phyloP scores from a whole-genome alignment of 2,329 filamentous ascomycete species.

The Diaporthe amygdali region DNA sequence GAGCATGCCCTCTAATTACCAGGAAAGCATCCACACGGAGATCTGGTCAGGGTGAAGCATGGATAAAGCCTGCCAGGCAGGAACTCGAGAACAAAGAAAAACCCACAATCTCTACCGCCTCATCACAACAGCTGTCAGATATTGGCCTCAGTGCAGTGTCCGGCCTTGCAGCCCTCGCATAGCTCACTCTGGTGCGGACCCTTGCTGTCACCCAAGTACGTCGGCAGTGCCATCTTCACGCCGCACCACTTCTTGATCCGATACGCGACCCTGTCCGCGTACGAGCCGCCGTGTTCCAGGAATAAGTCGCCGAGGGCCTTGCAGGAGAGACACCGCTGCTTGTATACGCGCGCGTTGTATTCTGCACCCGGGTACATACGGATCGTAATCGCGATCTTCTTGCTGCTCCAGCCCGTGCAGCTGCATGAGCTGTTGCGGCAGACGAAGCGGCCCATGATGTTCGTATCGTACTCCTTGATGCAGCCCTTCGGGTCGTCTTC shows the following conservation, averaged over 20 bases:
- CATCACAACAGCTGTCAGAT: background rate
- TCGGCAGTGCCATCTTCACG: constrained; percentile 15
- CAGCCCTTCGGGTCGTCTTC: background rate
- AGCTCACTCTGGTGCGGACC: background rate
- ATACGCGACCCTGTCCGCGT: constrained; percentile 33
- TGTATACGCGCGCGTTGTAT: constrained; percentile 34
- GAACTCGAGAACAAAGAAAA: background rate
- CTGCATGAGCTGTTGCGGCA: constrained; percentile 23
- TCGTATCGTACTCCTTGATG: constrained; percentile 20
- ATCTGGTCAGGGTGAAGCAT: background rate
- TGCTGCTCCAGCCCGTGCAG: constrained; percentile 24
- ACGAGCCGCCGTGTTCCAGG: constrained; percentile 27
- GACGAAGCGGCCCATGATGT: constrained; percentile 28
- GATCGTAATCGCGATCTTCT: constrained; percentile 25
- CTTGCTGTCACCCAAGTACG: background rate
- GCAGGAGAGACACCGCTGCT: constrained; percentile 32
- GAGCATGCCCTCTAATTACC: background rate
- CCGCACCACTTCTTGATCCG: constrained; percentile 34
- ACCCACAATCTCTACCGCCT: background rate
- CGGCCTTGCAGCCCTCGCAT: constrained; percentile 18
- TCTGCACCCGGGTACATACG: constrained; percentile 25
- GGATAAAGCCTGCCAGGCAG: too few species aligned
- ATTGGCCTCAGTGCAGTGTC: background rate
- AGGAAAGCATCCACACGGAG: background rate
- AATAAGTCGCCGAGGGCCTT: constrained; percentile 25